Percentiles rank a stretch among this genome's conserved stretches.
phyloP scores from a whole-genome alignment of 768 basidiomycete genomes.

The Calocera viscosa region DNA sequence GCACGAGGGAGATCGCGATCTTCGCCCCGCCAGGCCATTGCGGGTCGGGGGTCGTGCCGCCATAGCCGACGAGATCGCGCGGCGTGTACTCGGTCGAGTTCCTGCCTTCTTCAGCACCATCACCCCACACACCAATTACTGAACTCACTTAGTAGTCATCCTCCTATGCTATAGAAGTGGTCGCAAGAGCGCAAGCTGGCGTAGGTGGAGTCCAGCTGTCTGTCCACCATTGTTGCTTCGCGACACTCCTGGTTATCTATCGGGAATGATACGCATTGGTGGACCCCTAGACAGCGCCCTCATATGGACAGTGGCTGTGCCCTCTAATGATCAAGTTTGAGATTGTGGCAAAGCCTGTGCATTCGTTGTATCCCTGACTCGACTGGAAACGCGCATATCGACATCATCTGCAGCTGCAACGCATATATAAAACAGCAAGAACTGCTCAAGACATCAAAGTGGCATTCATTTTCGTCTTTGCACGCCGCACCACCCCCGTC shows the following conservation, averaged over 20 bases:
- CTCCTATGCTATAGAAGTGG: not conserved
- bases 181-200: not conserved
- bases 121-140: not conserved
- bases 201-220: not conserved
- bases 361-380: conserved; percentile 3
- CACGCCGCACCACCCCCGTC: not conserved
- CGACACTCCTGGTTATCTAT: not conserved
- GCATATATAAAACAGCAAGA: too few relatives aligned
- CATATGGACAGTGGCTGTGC: not conserved
- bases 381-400: not conserved
- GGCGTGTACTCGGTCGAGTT: conserved; percentile 12
- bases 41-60: conserved; percentile 15
- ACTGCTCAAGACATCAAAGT: not conserved
- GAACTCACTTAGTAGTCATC: not conserved
- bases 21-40: conserved; percentile 22
- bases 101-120: not conserved
- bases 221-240: not conserved
- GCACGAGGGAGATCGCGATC: conserved; percentile 22
- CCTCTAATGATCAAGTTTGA: not conserved
- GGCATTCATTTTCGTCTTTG: not conserved
- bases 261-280: conserved; percentile 8
- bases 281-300: not conserved
- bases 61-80: conserved; percentile 22
- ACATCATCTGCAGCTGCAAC: not conserved
- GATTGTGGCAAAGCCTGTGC: not conserved